phyloP scores from a whole-genome alignment of 805 yeast species.

The Priceomyces fermenticarens region DNA sequence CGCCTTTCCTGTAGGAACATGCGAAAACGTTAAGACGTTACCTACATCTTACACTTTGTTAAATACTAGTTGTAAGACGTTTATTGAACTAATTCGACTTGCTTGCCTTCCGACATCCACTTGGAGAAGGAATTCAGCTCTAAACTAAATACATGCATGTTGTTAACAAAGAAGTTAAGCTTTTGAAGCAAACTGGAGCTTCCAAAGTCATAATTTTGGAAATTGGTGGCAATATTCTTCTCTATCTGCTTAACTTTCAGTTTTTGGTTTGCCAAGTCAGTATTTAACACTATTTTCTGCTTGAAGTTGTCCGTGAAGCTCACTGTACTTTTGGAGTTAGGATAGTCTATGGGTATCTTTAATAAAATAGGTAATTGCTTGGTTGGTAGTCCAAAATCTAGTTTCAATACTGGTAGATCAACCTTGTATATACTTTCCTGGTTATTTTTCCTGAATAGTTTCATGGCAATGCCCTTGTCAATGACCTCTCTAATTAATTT shows the following conservation, averaged over 20 bases:
- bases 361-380: slow-evolving; percentile 28
- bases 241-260: slow-evolving; percentile 23
- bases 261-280: slow-evolving; percentile 11
- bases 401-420: slow-evolving; percentile 27
- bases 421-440: slow-evolving; percentile 29
- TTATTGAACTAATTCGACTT: no score
- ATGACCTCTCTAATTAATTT: slow-evolving; percentile 22
- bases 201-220: slow-evolving; percentile 14
- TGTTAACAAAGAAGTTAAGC: slow-evolving; percentile 31
- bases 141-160: slow-evolving; percentile 19
- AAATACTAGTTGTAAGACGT: no score
- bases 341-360: slow-evolving; percentile 32
- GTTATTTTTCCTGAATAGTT: slow-evolving; percentile 24
- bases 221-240: slow-evolving; percentile 22
- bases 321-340: slow-evolving; percentile 19
- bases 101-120: background rate
- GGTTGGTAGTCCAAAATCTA: slow-evolving; percentile 27
- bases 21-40: no score
- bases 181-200: slow-evolving; percentile 19
- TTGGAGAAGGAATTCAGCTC: slow-evolving; percentile 7
- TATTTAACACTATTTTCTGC: slow-evolving; percentile 25
- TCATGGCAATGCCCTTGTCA: slow-evolving; percentile 20
- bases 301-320: slow-evolving; percentile 29
- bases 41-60: no score
- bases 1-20: no score